Base-by-base conservation (phyloP, 2,329 filamentous ascomycete species). In the Lachnellula occidentalis region DNA sequence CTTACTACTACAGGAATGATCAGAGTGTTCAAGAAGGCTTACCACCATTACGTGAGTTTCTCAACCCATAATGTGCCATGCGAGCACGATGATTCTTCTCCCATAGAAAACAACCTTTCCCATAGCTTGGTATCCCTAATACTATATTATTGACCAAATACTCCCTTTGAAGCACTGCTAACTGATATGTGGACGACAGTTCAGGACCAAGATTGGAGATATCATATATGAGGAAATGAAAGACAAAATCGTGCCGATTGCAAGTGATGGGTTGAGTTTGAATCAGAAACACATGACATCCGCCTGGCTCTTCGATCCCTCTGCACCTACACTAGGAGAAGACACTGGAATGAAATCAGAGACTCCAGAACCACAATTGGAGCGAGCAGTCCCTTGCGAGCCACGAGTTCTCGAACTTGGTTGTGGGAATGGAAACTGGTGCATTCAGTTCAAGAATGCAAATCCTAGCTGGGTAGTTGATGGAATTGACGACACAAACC, bases 341-440 rank as follows among this genome's bases (percentile, higher is more conserved):
- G 41, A 6, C 41, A 34, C 4, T 46, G 41, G 8, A 48, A n/a
- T 15, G 36, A 53, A 31, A 24, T 31, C 49, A 5, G 27, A 37
- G 14, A 50, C 19, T 5, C 55, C 14, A 45, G 46, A 17, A 45
- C 37, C 19, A 19, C 45, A 31, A 48, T 55, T 50, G 41, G 8
- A 31, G 12, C 14, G 51, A 21, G 51, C 60, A 4, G 59, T 56
- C 39, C 48, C 53, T 24, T 58, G 59, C 8, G 60, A 60, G 3
- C 64, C 62, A 43, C 58, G 63, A 17, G 59, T 67, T 17, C 61
- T 69, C 21, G 65, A 67, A 41, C 56, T 68, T 50, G 66, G 66
- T 11, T 67, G 66, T 46, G 59, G 62, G 45, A 60, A 66, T 49
- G 66, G 66, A 5, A 48, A 24, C 17, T 69, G 66, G 66, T 67